phyloP scores from a whole-genome alignment of 148 eudicot genomes.

The Spergularia bocconei region DNA sequence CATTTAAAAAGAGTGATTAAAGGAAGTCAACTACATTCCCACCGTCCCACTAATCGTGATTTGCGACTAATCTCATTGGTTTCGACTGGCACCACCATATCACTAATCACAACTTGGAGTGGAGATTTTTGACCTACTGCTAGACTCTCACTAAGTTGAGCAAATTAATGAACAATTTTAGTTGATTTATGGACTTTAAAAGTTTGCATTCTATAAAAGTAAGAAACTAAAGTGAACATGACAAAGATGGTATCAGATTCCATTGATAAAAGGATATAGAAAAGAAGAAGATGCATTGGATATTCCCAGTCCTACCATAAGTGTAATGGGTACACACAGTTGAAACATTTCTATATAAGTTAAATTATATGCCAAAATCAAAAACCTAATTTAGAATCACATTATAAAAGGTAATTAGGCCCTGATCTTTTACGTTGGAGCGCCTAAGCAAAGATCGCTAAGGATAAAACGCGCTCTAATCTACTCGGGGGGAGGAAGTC shows the following conservation, averaged over 20 bases:
- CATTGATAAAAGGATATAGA: not conserved
- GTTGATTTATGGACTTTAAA: not conserved
- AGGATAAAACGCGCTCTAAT: too few relatives aligned
- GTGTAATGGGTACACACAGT: not conserved
- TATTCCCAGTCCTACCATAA: constrained; percentile 9
- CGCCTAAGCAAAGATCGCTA: too few relatives aligned
- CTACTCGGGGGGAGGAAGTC: too few relatives aligned
- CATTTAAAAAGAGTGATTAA: constrained; percentile 7
- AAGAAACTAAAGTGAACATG: constrained; percentile 8
- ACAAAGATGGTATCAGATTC: constrained; percentile 12
- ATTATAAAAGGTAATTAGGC: not conserved
- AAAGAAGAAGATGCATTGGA: constrained; percentile 9
- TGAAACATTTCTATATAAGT: not conserved
- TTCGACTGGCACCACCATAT: constrained; percentile 4
- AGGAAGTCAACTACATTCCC: constrained; percentile 18
- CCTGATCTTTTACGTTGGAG: not conserved
- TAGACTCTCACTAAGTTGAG: not conserved
- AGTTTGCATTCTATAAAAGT: not conserved
- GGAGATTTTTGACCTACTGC: constrained; percentile 6
- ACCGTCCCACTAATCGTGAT: constrained; percentile 12
- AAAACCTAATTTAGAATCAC: not conserved
- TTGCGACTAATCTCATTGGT: constrained; percentile 7
- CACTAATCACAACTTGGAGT: constrained; percentile 13
- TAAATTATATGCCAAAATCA: not conserved
- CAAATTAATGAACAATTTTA: not conserved